A percentile compares a stretch with the other conserved stretches of the same genome.
Evolutionary conservation across 2,329 filamentous ascomycete species (phyloP).

Genomic region (Coniochaeta sp.): DNA sequence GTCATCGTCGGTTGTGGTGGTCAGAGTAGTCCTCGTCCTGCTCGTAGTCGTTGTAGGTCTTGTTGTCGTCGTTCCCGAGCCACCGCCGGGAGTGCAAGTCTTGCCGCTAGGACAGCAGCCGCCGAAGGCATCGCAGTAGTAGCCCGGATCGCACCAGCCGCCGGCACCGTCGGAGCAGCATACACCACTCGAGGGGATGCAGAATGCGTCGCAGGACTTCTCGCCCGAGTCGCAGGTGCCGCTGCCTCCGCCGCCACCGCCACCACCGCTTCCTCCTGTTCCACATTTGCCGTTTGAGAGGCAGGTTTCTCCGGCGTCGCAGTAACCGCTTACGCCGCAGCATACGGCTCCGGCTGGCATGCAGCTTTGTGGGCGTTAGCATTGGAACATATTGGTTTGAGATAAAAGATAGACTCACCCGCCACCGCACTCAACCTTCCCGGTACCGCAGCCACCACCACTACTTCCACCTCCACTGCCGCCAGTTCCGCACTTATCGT

Average conservation of each 20-base stretch:
- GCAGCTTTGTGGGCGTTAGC: conserved; percentile 12
- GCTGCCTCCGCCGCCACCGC: conserved; percentile 12
- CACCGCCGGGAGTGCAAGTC: conserved; percentile 5
- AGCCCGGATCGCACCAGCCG: conserved; percentile 9
- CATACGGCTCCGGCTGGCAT: conserved; percentile 23
- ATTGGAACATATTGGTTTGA: neutral
- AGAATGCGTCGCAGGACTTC: conserved; percentile 5
- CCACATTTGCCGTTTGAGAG: conserved; percentile 15
- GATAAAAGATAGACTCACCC: neutral
- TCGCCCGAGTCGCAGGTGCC: conserved; percentile 4
- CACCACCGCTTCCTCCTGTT: conserved; percentile 11
- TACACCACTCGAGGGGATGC: conserved; percentile 7
- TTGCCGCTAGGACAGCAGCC: conserved; percentile 8
- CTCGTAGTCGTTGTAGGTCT: neutral
- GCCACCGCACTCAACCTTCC: neutral
- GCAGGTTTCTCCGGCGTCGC: conserved; percentile 22
- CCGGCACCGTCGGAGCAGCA: conserved; percentile 8
- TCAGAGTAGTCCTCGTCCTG: neutral
- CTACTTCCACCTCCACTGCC: neutral
- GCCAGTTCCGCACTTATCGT: neutral
- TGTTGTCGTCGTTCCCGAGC: neutral
- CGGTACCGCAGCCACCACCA: conserved; percentile 9
- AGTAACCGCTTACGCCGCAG: conserved; percentile 21
- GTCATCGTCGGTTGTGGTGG: neutral
- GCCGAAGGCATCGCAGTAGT: conserved; percentile 6